Percentiles rank a stretch among this genome's conserved stretches.
Conservation (phyloP, 1,284 basidiomycete species). For the Cryptococcus neoformans region DNA sequence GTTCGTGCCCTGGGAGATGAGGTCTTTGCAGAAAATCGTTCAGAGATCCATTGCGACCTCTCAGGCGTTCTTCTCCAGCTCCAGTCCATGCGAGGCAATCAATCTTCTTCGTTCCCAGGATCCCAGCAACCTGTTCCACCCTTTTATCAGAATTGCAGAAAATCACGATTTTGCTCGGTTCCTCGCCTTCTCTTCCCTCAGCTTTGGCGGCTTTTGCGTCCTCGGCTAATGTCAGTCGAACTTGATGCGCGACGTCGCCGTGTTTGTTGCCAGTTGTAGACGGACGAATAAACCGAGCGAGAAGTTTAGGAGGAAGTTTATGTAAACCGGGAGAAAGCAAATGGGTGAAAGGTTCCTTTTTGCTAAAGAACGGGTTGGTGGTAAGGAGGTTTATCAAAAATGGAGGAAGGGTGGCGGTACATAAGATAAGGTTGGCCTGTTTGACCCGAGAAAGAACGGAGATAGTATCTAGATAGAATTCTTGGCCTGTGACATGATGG, state of each 20-base stretch:
- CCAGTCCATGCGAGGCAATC: conserved; percentile 63
- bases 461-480: conserved; percentile 70
- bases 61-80: conserved; percentile 56
- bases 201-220: conserved; percentile 54
- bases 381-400: conserved; percentile 66
- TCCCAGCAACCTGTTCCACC: conserved; percentile 61
- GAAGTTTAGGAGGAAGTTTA: conserved; percentile 65
- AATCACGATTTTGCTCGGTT: conserved; percentile 61
- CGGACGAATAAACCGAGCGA: conserved; percentile 69
- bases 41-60: conserved; percentile 70
- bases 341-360: conserved; percentile 47
- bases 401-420: conserved; percentile 82
- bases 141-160: conserved; percentile 74
- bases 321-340: conserved; percentile 77
- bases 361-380: conserved; percentile 51
- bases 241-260: conserved; percentile 69
- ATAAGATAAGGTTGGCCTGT: conserved; percentile 60
- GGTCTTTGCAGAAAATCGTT: conserved; percentile 54
- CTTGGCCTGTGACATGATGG: conserved; percentile 57
- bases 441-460: conserved; percentile 53
- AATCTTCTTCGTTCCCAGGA: conserved; percentile 60
- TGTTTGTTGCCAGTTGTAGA: conserved; percentile 68
- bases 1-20: background rate
- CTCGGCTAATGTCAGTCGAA: conserved; percentile 69
- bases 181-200: background rate